Conservation (phyloP, 2,329 filamentous ascomycete species). For the Eurotiales sp. region DNA sequence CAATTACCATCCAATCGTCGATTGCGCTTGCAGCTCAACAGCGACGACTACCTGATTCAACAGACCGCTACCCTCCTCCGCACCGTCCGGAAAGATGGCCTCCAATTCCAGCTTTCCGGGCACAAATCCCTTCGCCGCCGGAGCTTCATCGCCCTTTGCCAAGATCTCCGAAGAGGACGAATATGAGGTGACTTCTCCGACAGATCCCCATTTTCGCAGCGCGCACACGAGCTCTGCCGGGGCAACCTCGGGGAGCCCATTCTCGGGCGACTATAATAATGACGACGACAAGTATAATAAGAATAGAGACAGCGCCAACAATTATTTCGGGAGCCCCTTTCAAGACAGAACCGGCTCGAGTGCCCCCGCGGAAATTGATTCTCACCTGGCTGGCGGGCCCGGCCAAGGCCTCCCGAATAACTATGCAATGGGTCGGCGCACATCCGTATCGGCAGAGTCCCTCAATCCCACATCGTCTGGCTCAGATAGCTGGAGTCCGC, state of each 20-base stretch:
- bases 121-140: constrained; percentile 78
- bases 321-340: constrained; percentile 33
- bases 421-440: constrained; percentile 89
- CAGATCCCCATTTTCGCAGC: constrained; percentile 57
- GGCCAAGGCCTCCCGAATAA: constrained; percentile 66
- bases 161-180: constrained; percentile 80
- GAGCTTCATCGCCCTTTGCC: constrained; percentile 51
- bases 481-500: constrained; percentile 86
- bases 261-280: constrained; percentile 35
- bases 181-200: constrained; percentile 74
- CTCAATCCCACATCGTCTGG: constrained; percentile 81
- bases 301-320: constrained; percentile 19
- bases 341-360: constrained; percentile 20
- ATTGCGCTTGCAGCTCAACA: no score
- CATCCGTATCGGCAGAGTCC: constrained; percentile 94
- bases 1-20: constrained; percentile 61
- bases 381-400: no score
- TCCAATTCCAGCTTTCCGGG: constrained; percentile 69
- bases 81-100: constrained; percentile 55
- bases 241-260: constrained; percentile 36
- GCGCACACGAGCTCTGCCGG: constrained; percentile 26
- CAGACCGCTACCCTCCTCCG: constrained; percentile 34
- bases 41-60: constrained; percentile 22
- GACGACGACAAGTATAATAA: constrained; percentile 14
- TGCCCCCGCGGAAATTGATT: constrained; percentile 19